Conservation (phyloP, 352 stramenopile genomes). For the Phytophthora idaei region DNA sequence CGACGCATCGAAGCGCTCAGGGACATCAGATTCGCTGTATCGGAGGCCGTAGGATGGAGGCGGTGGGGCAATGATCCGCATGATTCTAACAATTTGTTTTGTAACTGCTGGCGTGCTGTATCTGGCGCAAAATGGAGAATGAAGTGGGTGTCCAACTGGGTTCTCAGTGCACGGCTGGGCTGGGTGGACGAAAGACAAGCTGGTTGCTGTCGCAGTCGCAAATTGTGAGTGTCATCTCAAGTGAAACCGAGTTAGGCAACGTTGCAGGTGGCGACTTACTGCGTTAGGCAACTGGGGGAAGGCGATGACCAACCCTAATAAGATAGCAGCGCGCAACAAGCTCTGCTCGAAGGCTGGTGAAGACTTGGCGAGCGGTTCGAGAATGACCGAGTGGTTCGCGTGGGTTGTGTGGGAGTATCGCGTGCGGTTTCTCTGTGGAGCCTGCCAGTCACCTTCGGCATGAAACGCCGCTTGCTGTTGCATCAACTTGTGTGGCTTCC, state of each 20-base stretch:
- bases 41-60: constrained; percentile 32
- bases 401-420: constrained; percentile 8
- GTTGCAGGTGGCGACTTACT: constrained; percentile 23
- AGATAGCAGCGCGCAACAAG: not conserved
- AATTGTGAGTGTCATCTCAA: constrained; percentile 24
- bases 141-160: constrained; percentile 12
- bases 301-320: constrained; percentile 13
- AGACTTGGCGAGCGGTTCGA: constrained; percentile 9
- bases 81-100: constrained; percentile 4
- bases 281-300: constrained; percentile 30
- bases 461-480: constrained; percentile 26
- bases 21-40: constrained; percentile 61
- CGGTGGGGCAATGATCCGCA: constrained; percentile 36
- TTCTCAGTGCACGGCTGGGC: constrained; percentile 13
- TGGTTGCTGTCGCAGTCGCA: constrained; percentile 18
- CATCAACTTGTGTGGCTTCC: constrained; percentile 18
- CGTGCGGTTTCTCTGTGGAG: constrained; percentile 26
- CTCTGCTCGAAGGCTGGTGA: not conserved
- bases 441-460: constrained; percentile 10
- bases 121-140: constrained; percentile 30
- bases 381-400: constrained; percentile 16
- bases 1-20: constrained; percentile 47
- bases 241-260: constrained; percentile 23
- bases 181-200: constrained; percentile 4
- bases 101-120: constrained; percentile 1